Evolutionary conservation across 148 eudicot species (phyloP), one percentile per base, ranked within the genome.

Genomic region (Fagopyrum homotropicum): DNA sequence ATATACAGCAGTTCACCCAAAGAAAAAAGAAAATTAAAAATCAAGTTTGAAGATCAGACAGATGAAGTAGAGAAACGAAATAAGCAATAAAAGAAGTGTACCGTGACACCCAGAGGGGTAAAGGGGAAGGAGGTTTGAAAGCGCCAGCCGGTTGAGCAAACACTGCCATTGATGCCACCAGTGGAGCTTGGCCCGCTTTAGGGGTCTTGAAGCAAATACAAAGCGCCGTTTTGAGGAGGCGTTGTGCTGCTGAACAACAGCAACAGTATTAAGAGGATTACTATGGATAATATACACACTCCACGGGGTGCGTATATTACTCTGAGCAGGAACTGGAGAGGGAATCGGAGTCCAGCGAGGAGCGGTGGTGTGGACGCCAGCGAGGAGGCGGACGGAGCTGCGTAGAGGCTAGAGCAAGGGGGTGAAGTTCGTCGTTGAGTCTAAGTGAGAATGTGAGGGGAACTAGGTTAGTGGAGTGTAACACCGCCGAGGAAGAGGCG

Each of bases 181-280:
- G 69, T 46, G 79, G 73, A 80, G 77, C 81, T 79, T 81, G 84
- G 59, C 88, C 85, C 75, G 82, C 75, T 78, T 79, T 82, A 26
- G 17, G 79, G 81, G 81, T 76, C 46, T 69, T 79, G 82, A 80
- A 76, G 64, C 78, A 68, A n/a, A 73, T 48, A 75, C 73, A 81
- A 77, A 71, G 40, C 75, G 88, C 91, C 95, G 90, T 90, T 72
- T 87, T 85, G 45, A 7, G 44, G 69, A 16, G 30, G 11, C 26
- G 30, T 19, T 59, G 44, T 14, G 47, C 9, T 40, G 71, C 45
- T 40, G 71, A 35, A 35, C 40, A 35, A 35, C 40, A 35, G 40
- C 40, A 35, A 35, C 40, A 35, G 3, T 35, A 35, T 35, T 35
- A 35, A 35, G 40, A 35, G 40, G 40, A 35, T 1, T 35, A 2